Percentiles rank a stretch among this genome's conserved stretches.
These are phyloP conservation scores for Strobilomyces dryophilus DNA, from an alignment of 768 basidiomycete species.

Conservation along the genomic window DNA sequence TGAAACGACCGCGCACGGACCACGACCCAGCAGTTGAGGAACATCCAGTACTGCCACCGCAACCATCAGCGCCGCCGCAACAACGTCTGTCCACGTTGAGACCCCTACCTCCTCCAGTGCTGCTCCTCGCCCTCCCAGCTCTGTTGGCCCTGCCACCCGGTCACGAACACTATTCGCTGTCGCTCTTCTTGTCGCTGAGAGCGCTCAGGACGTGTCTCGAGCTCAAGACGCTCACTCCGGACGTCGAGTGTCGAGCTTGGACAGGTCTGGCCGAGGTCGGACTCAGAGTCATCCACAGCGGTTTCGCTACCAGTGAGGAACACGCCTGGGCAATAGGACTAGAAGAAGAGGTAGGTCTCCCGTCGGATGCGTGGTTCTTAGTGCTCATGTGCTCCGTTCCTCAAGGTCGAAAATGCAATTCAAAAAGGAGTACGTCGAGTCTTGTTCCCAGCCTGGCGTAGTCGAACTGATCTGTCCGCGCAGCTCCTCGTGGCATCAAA, in stretches of 20 bases:
- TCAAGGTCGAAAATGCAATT: conserved; percentile 57
- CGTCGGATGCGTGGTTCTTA: background rate
- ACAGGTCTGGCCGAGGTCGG: conserved; percentile 67
- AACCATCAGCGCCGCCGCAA: background rate
- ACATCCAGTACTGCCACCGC: background rate
- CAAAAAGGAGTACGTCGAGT: conserved; percentile 59
- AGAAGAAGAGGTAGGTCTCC: conserved; percentile 46
- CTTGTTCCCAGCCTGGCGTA: background rate
- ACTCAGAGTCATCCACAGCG: conserved; percentile 48
- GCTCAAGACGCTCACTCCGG: conserved; percentile 46
- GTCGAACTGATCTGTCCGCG: conserved; percentile 1
- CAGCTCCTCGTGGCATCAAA: conserved; percentile 57
- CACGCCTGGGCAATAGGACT: conserved; percentile 47
- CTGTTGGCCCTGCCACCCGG: conserved; percentile 63
- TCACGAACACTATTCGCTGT: conserved; percentile 49
- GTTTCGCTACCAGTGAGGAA: conserved; percentile 35
- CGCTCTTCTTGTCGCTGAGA: conserved; percentile 51
- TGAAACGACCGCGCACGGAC: conserved; percentile 31
- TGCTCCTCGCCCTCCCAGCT: conserved; percentile 60
- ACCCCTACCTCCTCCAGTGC: conserved; percentile 38
- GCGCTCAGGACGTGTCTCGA: conserved; percentile 55
- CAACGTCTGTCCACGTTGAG: conserved; percentile 15
- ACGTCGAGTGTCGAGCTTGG: conserved; percentile 69
- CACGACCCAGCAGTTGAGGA: background rate
- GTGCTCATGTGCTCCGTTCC: background rate